Base-by-base conservation (phyloP, 164 flowering plant species). In the Liquidambar formosana region DNA sequence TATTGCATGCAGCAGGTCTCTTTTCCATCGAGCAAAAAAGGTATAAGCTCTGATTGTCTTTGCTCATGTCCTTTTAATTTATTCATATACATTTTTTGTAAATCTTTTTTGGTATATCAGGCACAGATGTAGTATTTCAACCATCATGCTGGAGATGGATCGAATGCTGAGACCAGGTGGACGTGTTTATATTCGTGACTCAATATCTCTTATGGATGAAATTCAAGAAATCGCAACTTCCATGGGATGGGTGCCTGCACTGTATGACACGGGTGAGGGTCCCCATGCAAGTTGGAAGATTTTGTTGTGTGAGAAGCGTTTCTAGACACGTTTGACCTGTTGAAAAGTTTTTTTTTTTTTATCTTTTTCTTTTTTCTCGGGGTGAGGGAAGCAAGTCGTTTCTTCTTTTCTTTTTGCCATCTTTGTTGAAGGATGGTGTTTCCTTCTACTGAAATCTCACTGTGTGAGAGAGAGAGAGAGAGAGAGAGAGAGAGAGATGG, bases 91-190 rank as follows among this genome's bases (percentile, higher is more conserved):
- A 45, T 1, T 8, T 28, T 54, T 21, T 58, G 26, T 54, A 26
- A 46, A 44, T 51, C 23, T 6, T 18, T 10, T 13, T 25, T 49
- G 52, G 52, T 27, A 14, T 16, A 4, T 51, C 43, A 65, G 64
- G 57, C 26, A 56, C 81, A 90, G 85, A 68, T 92, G 97, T 68
- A 85, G 82, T 67, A 78, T 82, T 19, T 77, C 94, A 27, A 83
- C 65, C 57, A 87, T 92, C 68, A 75, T 92, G 91, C 87, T 92
- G 8, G 96, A 92, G 81, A 90, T 92, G 91, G 96, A 92, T 71
- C 77, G 96, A 27, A 90, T 92, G 15, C 81, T 92, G 16, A 83
- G 97, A 72, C 96, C 91, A 19, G 86, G 88, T 51, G 97, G 96
- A 23, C 84, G 73, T 43, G 92, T 79, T 23, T 90, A 90, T 74